Evolutionary conservation across 1,284 basidiomycete species (phyloP), one percentile per base, ranked within the genome.

Genomic region (Malassezia yamatoensis): DNA sequence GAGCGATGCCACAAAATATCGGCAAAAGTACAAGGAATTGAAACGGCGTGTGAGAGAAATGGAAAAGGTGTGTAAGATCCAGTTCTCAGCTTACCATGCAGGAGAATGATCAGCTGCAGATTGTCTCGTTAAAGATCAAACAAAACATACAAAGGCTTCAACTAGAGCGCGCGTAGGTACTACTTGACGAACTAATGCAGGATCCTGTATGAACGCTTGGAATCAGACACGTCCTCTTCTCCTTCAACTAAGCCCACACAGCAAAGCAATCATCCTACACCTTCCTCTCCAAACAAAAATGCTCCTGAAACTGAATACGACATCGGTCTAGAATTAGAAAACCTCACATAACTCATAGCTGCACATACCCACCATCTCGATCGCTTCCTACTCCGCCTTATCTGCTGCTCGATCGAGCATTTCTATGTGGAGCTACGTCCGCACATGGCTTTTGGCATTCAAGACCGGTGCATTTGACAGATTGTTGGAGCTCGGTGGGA

Each of bases 11-110:
- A 82, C 82, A 70, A 90, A 89, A 77, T 91, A 91, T 75, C 83
- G 87, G 59, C 80, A 81, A 68, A 91, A 91, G 77, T 90, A 90
- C 79, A 87, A 84, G 75, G 88, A 91, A 59, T 79, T 91, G 63
- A 90, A 88, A 75, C 81, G 82, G 73, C 90, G 90, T 78, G 86
- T 90, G 52, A 83, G 83, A 73, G 87, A 90, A 76, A 87, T 91
- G 60, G 88, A 91, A 77, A 77, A 80, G 48, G 87, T 88, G 64
- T 65, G 83, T 80, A 47, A 13, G 13, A 9, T 16, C 24, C 24
- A 29, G 24, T 21, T 10, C 13, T 11, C 20, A 6, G 24, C 34
- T 44, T 8, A 33, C 12, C 24, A 7, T 24, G 8, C 67, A 89
- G 85, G 87, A 89, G 76, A 90, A 90, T 76, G 88, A 90, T 79